These are phyloP conservation scores for Suillus fuscotomentosus DNA, from an alignment of 768 basidiomycete genomes.

Conservation along the genomic window DNA sequence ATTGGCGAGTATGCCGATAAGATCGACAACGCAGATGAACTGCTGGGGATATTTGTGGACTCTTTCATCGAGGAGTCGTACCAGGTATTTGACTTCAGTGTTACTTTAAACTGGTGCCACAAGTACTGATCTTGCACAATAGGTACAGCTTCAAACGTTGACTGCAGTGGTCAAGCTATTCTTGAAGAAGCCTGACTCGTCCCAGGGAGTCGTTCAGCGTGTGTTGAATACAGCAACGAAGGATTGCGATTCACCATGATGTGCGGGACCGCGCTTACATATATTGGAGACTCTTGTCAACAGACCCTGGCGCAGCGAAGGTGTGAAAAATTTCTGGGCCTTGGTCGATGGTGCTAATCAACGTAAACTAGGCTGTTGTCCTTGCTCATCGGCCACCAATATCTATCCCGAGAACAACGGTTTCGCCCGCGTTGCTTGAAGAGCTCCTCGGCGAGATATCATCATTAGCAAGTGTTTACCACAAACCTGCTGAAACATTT, in stretches of 20 bases:
- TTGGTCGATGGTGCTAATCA: constrained; percentile 4
- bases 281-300: constrained; percentile 94
- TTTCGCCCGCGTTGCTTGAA: constrained; percentile 83
- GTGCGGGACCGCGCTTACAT: constrained; percentile 97
- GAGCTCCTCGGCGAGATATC: constrained; percentile 91
- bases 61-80: constrained; percentile 93
- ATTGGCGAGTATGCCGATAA: constrained; percentile 98
- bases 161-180: constrained; percentile 98
- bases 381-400: constrained; percentile 92
- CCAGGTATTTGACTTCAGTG: constrained; percentile 48
- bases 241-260: constrained; percentile 94
- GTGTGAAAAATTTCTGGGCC: constrained; percentile 36
- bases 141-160: constrained; percentile 79
- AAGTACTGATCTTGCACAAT: neutral
- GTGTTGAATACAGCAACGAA: constrained; percentile 94
- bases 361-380: constrained; percentile 64
- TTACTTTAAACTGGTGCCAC: neutral
- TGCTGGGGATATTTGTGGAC: constrained; percentile 87
- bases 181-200: constrained; percentile 90
- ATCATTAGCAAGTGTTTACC: constrained; percentile 90
- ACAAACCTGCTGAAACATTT: constrained; percentile 96
- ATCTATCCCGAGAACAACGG: constrained; percentile 87
- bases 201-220: constrained; percentile 90
- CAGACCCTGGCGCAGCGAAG: constrained; percentile 95
- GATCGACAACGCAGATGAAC: constrained; percentile 95